Conservation (phyloP, 306 rosid genomes). For the Castanopsis chinensis region DNA sequence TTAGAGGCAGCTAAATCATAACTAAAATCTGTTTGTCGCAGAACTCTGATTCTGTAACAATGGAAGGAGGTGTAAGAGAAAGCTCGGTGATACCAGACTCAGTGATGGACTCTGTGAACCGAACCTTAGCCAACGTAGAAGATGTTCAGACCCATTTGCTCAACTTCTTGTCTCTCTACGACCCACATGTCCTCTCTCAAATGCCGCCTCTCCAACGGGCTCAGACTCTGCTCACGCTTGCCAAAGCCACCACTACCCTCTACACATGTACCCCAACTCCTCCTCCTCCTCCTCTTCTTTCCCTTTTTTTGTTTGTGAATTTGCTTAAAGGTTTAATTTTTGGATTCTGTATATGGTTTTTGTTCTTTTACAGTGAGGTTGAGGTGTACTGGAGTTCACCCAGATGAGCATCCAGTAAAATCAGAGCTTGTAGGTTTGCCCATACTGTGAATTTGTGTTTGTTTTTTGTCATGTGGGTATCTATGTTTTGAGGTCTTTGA, state of each 20-base stretch:
- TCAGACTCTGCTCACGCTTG: constrained; percentile 59
- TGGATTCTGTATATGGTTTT: not conserved
- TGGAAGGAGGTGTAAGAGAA: constrained; percentile 48
- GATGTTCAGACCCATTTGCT: constrained; percentile 44
- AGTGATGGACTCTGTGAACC: constrained; percentile 56
- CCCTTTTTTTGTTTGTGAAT: not conserved
- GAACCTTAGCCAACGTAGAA: constrained; percentile 47
- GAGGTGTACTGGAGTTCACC: constrained; percentile 73
- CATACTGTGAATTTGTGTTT: constrained; percentile 19
- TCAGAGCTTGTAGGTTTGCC: constrained; percentile 74
- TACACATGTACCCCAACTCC: constrained; percentile 40
- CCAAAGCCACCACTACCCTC: constrained; percentile 68
- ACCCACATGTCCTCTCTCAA: constrained; percentile 59
- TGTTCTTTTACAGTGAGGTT: constrained; percentile 62
- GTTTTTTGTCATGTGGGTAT: not conserved
- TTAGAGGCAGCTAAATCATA: no score
- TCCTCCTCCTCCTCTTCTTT: not conserved
- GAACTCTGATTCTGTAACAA: not conserved
- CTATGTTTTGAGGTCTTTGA: not conserved
- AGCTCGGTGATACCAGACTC: constrained; percentile 60
- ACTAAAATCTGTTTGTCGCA: no score
- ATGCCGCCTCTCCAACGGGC: constrained; percentile 85
- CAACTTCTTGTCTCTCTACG: constrained; percentile 53
- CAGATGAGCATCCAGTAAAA: constrained; percentile 69
- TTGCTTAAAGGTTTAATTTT: not conserved